phyloP scores from a whole-genome alignment of 495 filamentous ascomycete genomes.

The Parathielavia hyrcaniae region DNA sequence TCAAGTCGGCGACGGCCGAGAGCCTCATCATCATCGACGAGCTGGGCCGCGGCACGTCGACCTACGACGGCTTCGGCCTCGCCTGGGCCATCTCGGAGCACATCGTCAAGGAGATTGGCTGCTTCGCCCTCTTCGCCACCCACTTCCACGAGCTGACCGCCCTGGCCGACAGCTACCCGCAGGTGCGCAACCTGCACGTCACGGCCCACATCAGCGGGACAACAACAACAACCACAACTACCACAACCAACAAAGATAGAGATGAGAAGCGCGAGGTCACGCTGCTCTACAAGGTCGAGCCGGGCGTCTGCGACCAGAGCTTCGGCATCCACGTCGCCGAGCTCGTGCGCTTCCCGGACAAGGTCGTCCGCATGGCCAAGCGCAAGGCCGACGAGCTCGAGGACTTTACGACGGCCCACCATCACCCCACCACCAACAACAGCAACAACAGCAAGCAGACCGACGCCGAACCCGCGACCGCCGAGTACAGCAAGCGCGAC shows the following conservation, averaged over 20 bases:
- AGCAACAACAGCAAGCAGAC: background rate
- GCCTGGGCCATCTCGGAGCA: slow-evolving; percentile 99
- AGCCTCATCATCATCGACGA: slow-evolving; percentile 98
- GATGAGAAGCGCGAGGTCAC: slow-evolving; percentile 71
- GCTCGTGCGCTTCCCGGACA: slow-evolving; percentile 93
- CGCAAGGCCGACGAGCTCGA: slow-evolving; percentile 96
- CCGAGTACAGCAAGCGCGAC: slow-evolving; percentile 68
- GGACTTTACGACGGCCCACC: slow-evolving; percentile 73
- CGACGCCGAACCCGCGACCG: slow-evolving; percentile 31
- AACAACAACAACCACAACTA: slow-evolving; percentile 24
- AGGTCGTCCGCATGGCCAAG: slow-evolving; percentile 97
- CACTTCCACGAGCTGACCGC: slow-evolving; percentile 98
- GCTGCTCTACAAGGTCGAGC: slow-evolving; percentile 90
- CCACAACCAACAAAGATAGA: slow-evolving; percentile 5
- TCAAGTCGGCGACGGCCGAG: slow-evolving; percentile 91
- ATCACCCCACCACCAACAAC: slow-evolving; percentile 50
- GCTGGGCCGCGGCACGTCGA: slow-evolving; percentile 94
- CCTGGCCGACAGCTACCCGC: slow-evolving; percentile 72
- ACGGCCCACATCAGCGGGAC: slow-evolving; percentile 83
- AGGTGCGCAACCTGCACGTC: slow-evolving; percentile 90
- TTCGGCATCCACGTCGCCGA: slow-evolving; percentile 99
- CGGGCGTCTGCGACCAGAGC: slow-evolving; percentile 90
- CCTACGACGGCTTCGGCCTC: slow-evolving; percentile 96
- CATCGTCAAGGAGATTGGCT: slow-evolving; percentile 90
- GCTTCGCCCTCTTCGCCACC: slow-evolving; percentile 90